Evolutionary conservation across 225 moss, liverwort and hornwort species (phyloP), one percentile per base, ranked within the genome.

Genomic region (Sphagnum contortum): DNA sequence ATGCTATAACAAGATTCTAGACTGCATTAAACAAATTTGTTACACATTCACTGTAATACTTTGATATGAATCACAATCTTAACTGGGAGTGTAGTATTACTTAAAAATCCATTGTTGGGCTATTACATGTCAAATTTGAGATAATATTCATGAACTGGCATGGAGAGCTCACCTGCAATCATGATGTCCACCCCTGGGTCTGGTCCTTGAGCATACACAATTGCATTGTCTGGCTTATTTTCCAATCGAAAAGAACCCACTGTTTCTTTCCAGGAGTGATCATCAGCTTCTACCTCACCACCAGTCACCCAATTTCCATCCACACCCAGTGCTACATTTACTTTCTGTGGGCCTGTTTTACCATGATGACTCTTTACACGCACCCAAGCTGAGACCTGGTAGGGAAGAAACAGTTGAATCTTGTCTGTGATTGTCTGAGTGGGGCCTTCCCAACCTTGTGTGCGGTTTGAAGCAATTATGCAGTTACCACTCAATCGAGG

Each of bases 321-420:
- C 58, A 90, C 62, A 78, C 83, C 75, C 45, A 96, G 60, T 14
- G 84, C 86, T 59, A 92, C 83, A 69, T 87, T 90, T 9, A 85
- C 88, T 72, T 79, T 87, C 57, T 96, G 88, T 4, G 72, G 66
- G 49, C 62, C 87, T 11, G 47, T 52, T 59, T 74, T 74, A 48
- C 65, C 67, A 67, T 67, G 46, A 13, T 75, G 73, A 56, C 64
- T 69, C 61, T 75, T 76, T 48, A 79, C 63, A 59, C 90, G 78
- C 11, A 96, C 95, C 95, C 92, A 92, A 66, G 87, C 92, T 44
- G 83, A 81, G 68, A 96, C 85, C 80, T 96, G 92, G 68, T 96
- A 96, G 7, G 83, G 75, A 66, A 88, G 82, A 57, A 85, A 81
- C 6, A 77, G 79, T 74, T 92, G 82, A 62, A 92, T 52, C 58